Evolutionary conservation across 2,329 filamentous ascomycete genomes (phyloP), one percentile per base, ranked within the genome.

Genomic region (Intubia oerlemansii): DNA sequence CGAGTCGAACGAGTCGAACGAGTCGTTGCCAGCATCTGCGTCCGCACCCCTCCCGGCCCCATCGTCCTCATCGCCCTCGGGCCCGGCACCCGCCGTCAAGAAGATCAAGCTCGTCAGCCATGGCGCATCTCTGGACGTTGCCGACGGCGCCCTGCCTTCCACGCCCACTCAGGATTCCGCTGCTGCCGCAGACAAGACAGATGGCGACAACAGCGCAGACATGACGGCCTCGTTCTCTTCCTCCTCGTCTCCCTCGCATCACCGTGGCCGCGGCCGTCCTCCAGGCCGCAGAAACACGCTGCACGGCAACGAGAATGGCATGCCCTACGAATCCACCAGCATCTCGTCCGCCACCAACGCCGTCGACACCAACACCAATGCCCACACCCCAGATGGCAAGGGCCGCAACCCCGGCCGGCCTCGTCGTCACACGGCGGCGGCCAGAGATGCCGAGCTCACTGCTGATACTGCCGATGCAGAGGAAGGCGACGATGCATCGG

Each of bases 31-130:
- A n/a, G n/a, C n/a, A n/a, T n/a, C n/a, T n/a, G n/a, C n/a, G n/a
- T n/a, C n/a, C n/a, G n/a, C n/a, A n/a, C n/a, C n/a, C n/a, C n/a
- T n/a, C n/a, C n/a, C n/a, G n/a, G n/a, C n/a, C n/a, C n/a, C n/a
- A n/a, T n/a, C n/a, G n/a, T n/a, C n/a, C n/a, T n/a, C n/a, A n/a
- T n/a, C n/a, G 21, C 23, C 19, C 12, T 25, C 25, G 45, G 48
- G 27, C 27, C 45, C 24, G 39, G 42, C 33, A 27, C 32, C 27
- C 34, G 41, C 19, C 41, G 48, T 42, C 26, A 50, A 50, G 36
- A 49, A 49, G 38, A 46, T 51, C 35, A 50, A 51, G 15, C 44
- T 45, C 2, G 35, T 39, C n/a, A 39, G 20, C 26, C 34, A 32
- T 24, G 14, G 10, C 10, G 25, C 21, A n/a, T n/a, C n/a, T n/a